A percentile compares a stretch with the other conserved stretches of the same genome.
Conservation (phyloP, 192 early-diverging fungal species). For the Entomortierella parvispora region DNA sequence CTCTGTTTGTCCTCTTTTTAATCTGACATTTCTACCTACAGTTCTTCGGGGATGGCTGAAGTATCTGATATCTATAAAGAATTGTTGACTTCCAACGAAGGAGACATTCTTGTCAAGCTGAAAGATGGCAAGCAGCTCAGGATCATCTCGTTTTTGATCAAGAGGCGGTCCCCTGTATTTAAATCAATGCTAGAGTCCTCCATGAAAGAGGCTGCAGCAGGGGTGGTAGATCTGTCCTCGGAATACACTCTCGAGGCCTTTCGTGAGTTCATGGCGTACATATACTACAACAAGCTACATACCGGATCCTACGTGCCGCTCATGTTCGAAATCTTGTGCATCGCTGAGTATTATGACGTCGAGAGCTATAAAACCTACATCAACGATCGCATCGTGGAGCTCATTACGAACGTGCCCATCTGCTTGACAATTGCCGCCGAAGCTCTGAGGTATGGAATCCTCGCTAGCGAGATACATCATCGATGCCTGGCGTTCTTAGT, state of each 20-base stretch:
- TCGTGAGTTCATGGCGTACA: conserved; percentile 25
- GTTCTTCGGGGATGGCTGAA: no score
- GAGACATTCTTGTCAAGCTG: conserved; percentile 25
- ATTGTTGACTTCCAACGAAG: conserved; percentile 15
- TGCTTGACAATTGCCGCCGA: conserved; percentile 17
- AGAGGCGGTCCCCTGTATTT: conserved; percentile 20
- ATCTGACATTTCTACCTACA: no score
- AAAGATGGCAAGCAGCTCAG: conserved; percentile 12
- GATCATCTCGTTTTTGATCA: conserved; percentile 19
- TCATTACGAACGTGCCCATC: conserved; percentile 20
- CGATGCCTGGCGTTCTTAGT: conserved; percentile 6
- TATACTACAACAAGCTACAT: conserved; percentile 24
- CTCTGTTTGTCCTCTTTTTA: no score
- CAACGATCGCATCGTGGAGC: conserved; percentile 12
- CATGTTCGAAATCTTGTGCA: conserved; percentile 22
- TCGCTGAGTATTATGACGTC: conserved; percentile 20
- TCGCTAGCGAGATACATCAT: conserved; percentile 7
- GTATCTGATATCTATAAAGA: conserved; percentile 5
- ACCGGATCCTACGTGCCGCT: conserved; percentile 12
- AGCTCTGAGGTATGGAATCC: conserved; percentile 17
- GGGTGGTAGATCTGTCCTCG: conserved; percentile 17
- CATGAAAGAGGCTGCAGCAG: conserved; percentile 19
- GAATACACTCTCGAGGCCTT: conserved; percentile 18
- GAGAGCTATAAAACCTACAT: conserved; percentile 7
- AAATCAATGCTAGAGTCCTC: conserved; percentile 21